phyloP scores from a whole-genome alignment of 23 red algal genomes.

The Chondrus crispus region DNA sequence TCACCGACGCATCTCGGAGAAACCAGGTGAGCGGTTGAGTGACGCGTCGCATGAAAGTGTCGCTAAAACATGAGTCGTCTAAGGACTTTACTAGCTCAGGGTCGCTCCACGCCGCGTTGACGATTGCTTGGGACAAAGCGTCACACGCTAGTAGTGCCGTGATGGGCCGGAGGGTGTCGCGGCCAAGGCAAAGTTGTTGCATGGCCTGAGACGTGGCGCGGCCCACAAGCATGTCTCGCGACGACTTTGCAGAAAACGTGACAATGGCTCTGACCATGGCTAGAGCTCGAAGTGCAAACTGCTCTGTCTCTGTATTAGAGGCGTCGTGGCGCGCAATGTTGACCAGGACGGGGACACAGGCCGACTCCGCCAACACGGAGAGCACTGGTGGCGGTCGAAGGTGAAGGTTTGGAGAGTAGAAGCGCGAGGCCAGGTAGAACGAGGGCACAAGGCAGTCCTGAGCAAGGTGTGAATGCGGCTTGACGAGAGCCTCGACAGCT shows the following conservation, averaged over 20 bases:
- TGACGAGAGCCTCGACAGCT: slow-evolving; percentile 23
- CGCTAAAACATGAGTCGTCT: background rate
- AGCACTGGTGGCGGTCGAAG: background rate
- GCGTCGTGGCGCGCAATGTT: slow-evolving; percentile 5
- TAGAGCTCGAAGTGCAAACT: background rate
- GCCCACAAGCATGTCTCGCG: background rate
- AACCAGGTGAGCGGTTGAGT: slow-evolving; percentile 20
- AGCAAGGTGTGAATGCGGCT: background rate
- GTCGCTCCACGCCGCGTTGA: background rate
- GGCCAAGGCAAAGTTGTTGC: slow-evolving; percentile 4
- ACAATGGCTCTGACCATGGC: background rate
- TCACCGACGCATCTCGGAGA: background rate
- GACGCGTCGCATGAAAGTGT: slow-evolving; percentile 14
- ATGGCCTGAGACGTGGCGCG: background rate
- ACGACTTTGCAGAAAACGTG: no score
- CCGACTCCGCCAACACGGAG: background rate
- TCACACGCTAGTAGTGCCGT: slow-evolving; percentile 32
- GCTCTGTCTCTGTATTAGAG: background rate
- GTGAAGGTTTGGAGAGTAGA: slow-evolving; percentile 24
- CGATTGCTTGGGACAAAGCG: background rate
- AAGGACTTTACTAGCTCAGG: background rate
- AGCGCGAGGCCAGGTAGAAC: slow-evolving; percentile 24
- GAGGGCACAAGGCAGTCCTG: background rate
- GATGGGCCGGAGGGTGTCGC: background rate
- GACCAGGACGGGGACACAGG: background rate